Percentiles rank a stretch among this genome's conserved stretches.
These are phyloP conservation scores for Hirschioporus abietinus DNA, from an alignment of 768 basidiomycete species.

Conservation along the genomic window DNA sequence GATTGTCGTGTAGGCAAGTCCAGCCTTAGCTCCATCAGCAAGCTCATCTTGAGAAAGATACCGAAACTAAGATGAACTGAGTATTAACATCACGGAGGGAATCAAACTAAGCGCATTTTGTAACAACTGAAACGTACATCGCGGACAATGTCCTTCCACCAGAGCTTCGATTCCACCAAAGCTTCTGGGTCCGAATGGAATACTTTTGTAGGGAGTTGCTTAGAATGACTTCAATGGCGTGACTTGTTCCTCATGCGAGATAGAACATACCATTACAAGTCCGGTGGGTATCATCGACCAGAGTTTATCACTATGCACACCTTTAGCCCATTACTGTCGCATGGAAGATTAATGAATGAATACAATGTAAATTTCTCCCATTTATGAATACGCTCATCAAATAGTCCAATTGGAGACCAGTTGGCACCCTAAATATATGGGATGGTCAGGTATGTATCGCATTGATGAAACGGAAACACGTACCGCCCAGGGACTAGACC, in stretches of 20 bases:
- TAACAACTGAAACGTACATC: constrained; percentile 26
- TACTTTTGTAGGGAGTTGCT: constrained; percentile 34
- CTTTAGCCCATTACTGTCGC: background rate
- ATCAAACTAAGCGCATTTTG: background rate
- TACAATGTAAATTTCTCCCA: constrained; percentile 42
- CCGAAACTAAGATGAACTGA: constrained; percentile 24
- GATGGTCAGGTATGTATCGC: background rate
- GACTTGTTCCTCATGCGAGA: background rate
- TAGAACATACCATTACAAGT: constrained; percentile 30
- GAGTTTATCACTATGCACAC: constrained; percentile 32
- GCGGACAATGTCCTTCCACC: constrained; percentile 35
- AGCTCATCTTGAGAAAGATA: constrained; percentile 28
- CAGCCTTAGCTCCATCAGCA: constrained; percentile 29
- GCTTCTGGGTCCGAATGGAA: constrained; percentile 22
- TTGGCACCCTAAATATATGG: constrained; percentile 34
- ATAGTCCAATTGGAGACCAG: constrained; percentile 36
- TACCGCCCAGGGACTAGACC: constrained; percentile 49
- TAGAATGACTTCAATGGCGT: background rate
- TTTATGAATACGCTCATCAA: constrained; percentile 26
- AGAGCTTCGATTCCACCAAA: constrained; percentile 20
- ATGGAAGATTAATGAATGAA: background rate
- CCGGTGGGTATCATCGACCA: constrained; percentile 44
- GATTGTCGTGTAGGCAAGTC: constrained; percentile 40
- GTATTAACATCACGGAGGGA: background rate
- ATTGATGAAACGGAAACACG: constrained; percentile 11